Evolutionary conservation across 495 filamentous ascomycete genomes (phyloP).

Genomic region (Neurospora hispaniola): DNA sequence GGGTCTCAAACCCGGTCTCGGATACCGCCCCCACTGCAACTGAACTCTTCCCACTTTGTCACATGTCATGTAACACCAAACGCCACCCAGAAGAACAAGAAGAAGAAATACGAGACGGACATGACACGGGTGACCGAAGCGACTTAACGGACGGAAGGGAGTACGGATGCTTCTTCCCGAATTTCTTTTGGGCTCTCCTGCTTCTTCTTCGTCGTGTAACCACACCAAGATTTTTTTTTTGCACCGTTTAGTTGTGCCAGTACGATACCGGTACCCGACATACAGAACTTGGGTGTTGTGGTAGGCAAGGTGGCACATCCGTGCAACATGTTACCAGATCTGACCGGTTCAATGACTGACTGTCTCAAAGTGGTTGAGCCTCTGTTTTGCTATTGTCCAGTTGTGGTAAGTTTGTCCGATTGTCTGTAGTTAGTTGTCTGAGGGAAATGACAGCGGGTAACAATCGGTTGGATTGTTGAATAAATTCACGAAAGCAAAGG

Average conservation of each 20-base stretch:
- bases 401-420: neutral
- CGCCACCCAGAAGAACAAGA: neutral
- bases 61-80: neutral
- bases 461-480: neutral
- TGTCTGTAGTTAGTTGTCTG: neutral
- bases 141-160: neutral
- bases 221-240: neutral
- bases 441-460: neutral
- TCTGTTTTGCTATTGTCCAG: neutral
- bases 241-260: neutral
- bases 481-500: neutral
- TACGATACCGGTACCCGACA: neutral
- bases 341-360: neutral
- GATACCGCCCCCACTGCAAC: neutral
- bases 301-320: neutral
- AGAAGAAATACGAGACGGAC: neutral
- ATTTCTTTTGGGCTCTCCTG: neutral
- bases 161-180: neutral
- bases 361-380: neutral
- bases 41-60: neutral
- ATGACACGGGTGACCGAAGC: neutral
- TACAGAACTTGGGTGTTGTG: neutral
- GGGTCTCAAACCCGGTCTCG: neutral
- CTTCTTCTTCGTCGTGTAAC: neutral
- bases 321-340: neutral